Evolutionary conservation across 208 protist species (phyloP).

Genomic region (Entamoeba nuttalli): DNA sequence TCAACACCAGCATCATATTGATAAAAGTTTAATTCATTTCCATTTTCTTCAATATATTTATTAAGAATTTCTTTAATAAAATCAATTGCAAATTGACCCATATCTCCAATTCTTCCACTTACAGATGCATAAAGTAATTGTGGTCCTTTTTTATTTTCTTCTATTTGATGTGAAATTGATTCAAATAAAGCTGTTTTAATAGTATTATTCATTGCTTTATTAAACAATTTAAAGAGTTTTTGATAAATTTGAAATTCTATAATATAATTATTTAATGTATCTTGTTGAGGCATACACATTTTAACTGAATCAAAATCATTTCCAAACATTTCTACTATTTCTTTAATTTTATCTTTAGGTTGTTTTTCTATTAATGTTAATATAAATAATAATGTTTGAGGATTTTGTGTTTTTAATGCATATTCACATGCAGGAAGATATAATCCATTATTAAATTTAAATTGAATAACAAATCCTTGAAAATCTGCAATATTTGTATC

Average conservation of each 20-base stretch:
- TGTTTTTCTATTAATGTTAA: not conserved
- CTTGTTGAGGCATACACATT: not conserved
- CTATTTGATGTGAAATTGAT: not conserved
- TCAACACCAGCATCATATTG: not conserved
- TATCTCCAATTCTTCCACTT: not conserved
- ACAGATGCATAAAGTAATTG: not conserved
- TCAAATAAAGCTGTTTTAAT: not conserved
- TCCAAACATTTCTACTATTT: not conserved
- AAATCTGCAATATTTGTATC: not conserved
- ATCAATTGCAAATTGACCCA: not conserved
- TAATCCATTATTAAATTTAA: not conserved
- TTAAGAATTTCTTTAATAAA: not conserved
- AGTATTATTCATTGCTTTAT: not conserved
- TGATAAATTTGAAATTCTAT: not conserved
- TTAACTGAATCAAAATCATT: not conserved
- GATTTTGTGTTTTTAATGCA: not conserved
- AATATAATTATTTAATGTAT: not conserved
- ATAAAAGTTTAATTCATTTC: not conserved
- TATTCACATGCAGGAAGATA: not conserved
- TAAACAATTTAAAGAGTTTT: not conserved
- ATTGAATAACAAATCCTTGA: not conserved
- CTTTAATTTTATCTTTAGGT: not conserved
- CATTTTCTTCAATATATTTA: not conserved
- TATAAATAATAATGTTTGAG: not conserved
- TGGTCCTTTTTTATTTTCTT: not conserved